Base-by-base conservation (phyloP, 108 stramenopile genomes). In the Nitzschia putrida region DNA sequence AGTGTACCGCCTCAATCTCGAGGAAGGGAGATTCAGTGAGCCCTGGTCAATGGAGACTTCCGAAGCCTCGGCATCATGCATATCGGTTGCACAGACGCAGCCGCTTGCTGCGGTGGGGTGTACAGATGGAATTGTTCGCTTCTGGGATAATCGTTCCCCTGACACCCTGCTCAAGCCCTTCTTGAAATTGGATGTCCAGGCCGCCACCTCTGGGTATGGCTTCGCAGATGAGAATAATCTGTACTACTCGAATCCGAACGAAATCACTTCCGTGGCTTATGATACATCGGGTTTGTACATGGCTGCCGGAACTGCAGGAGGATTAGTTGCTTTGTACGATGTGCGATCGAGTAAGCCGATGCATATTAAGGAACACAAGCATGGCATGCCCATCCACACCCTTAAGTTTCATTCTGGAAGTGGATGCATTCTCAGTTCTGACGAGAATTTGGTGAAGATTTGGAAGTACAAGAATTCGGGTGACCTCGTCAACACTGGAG, bases 341-440 rank as follows among this genome's bases (percentile, higher is more conserved):
- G 88, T 99, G 61, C 84, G 99, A 9, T 92, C 96, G 43, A 81
- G 88, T 45, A 79, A 75, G 52, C 99, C 99, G 2, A 49, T 96
- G 16, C 77, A 84, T 53, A 74, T 95, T 40, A 94, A 96, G 82
- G 97, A 98, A 74, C 98, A 99, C 84, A 96, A 97, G 69, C 92
- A 95, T 78, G 97, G 95, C 40, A 75, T 97, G 52, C 96, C 97
- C 6, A 96, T 99, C 73, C 87, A 93, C 60, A 94, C 89, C 8
- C 56, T 96, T 59, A 86, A 92, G 56, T 98, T 95, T 55, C 97
- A 97, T 80, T 50, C 78, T 5, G 79, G 87, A 9, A 86, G 87
- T 49, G 87, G 85, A 0, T 83, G 84, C 39, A 77, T 98, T 47
- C 55, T 95, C 37, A 90, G 90, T 53, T 85, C 90, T 11, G 98